Conservation (phyloP, 768 basidiomycete genomes). For the Boletus eberwhitei region DNA sequence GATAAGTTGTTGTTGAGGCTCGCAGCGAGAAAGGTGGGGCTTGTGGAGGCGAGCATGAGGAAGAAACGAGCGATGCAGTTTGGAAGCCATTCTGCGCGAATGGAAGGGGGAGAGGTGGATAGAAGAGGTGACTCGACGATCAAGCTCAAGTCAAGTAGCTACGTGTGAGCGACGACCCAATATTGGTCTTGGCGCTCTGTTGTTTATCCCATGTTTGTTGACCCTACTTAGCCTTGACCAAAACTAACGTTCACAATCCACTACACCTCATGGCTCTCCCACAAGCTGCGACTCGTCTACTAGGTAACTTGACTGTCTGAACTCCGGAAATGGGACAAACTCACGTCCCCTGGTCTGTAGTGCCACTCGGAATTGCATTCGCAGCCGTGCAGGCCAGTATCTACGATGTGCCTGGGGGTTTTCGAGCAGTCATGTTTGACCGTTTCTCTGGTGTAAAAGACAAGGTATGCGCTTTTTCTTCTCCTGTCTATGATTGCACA, state of each 20-base stretch:
- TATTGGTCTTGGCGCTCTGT: background rate
- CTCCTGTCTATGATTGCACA: background rate
- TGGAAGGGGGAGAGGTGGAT: conserved; percentile 59
- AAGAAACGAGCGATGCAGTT: conserved; percentile 98
- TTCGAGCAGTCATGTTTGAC: conserved; percentile 97
- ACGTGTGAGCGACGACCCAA: too few relatives aligned
- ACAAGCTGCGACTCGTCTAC: conserved; percentile 45
- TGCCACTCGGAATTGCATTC: conserved; percentile 40
- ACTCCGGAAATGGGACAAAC: background rate
- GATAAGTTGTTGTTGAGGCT: conserved; percentile 86
- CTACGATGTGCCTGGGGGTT: conserved; percentile 84
- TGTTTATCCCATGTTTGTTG: conserved; percentile 29
- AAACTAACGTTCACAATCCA: background rate
- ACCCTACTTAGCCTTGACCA: background rate
- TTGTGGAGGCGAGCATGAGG: conserved; percentile 66
- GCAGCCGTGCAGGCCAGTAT: conserved; percentile 49
- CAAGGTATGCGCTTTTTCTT: conserved; percentile 45
- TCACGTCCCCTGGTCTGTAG: conserved; percentile 15
- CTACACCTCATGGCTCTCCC: conserved; percentile 46
- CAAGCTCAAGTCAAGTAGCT: background rate
- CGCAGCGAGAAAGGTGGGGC: conserved; percentile 68
- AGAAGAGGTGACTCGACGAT: conserved; percentile 47
- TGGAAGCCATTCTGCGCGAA: conserved; percentile 82
- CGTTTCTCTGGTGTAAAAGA: conserved; percentile 89
- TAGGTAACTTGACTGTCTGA: conserved; percentile 37